phyloP scores from a whole-genome alignment of 768 basidiomycete genomes.

The Russula earlei region DNA sequence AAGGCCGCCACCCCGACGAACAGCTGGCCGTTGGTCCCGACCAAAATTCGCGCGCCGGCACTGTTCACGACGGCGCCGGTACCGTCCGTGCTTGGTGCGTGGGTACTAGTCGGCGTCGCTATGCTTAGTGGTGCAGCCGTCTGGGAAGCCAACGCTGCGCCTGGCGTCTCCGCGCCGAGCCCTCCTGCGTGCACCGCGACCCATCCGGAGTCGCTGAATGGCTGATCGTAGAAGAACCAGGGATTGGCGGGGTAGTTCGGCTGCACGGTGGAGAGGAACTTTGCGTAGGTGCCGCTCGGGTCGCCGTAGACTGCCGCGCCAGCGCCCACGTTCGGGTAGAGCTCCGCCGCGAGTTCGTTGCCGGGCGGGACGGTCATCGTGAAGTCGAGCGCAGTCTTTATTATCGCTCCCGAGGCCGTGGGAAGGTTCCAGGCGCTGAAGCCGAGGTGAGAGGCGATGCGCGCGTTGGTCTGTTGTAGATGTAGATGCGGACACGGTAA shows the following conservation, averaged over 20 bases:
- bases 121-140: no score
- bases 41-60: neutral
- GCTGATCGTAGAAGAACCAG: constrained; percentile 20
- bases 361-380: constrained; percentile 22
- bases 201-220: constrained; percentile 10
- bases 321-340: constrained; percentile 24
- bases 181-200: neutral
- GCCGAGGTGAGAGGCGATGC: constrained; percentile 23
- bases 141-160: no score
- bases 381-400: constrained; percentile 27
- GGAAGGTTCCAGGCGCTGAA: constrained; percentile 23
- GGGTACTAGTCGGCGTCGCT: neutral
- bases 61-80: neutral
- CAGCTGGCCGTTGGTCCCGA: neutral
- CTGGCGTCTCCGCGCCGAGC: neutral
- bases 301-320: constrained; percentile 26
- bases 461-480: constrained; percentile 23
- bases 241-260: constrained; percentile 10
- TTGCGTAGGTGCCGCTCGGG: constrained; percentile 23
- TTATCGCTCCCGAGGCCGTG: constrained; percentile 22
- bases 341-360: neutral
- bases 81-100: neutral
- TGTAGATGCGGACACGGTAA: neutral
- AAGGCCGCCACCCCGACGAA: neutral
- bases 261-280: constrained; percentile 19